Conservation (phyloP, 306 rosid species). For the Nissolia schottii region DNA sequence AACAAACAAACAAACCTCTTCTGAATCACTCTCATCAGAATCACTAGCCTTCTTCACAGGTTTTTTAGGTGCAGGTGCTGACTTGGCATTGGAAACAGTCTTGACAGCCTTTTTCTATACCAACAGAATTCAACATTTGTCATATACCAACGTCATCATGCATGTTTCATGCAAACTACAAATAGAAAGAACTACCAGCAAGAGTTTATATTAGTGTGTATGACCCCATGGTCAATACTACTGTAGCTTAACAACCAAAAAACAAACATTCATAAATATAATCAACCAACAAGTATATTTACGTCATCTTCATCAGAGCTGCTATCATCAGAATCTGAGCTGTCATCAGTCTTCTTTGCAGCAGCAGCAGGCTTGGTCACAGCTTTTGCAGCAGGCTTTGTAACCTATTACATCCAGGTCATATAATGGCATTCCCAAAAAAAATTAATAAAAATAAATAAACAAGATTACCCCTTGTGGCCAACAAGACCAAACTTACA, state of each 20-base stretch:
- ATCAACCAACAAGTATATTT: not conserved
- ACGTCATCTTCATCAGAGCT: constrained; percentile 46
- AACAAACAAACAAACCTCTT: constrained; percentile 7
- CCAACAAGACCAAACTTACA: not conserved
- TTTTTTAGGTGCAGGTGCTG: not conserved
- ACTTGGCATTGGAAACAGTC: constrained; percentile 1
- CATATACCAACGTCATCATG: not conserved
- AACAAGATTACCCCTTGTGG: not conserved
- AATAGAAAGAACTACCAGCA: not conserved
- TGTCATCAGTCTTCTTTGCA: constrained; percentile 31
- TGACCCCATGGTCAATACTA: not conserved
- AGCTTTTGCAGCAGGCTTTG: constrained; percentile 24
- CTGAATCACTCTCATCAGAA: not conserved
- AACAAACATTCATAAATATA: not conserved
- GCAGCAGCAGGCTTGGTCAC: constrained; percentile 29
- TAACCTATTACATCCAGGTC: constrained; percentile 13
- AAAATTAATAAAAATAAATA: not conserved
- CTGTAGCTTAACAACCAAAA: not conserved
- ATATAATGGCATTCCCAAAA: not conserved
- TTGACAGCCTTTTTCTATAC: not conserved
- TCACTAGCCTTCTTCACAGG: not conserved
- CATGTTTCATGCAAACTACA: not conserved
- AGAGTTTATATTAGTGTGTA: not conserved
- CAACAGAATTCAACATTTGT: not conserved
- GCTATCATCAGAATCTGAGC: constrained; percentile 50